Conservation (phyloP, 78 protist species). For the Polysphondylium violaceum region DNA sequence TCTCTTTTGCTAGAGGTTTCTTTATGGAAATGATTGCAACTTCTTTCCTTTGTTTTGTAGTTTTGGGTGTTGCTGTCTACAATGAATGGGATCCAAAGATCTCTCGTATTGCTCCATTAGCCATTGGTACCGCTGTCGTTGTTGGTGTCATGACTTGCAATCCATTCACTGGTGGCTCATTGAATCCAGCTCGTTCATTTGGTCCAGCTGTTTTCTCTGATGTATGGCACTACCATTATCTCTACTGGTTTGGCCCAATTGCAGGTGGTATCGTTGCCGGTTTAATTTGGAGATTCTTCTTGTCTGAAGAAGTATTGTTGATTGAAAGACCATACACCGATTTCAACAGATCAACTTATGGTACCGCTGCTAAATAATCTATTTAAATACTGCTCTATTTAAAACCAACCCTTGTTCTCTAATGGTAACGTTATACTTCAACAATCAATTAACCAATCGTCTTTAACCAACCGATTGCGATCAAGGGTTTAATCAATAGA, state of each 20-base stretch:
- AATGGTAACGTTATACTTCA: too few species aligned
- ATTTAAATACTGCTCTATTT: too few species aligned
- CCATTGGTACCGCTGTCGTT: slow-evolving; percentile 79
- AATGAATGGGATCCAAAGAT: slow-evolving; percentile 63
- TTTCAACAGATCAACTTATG: slow-evolving; percentile 36
- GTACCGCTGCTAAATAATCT: slow-evolving; percentile 27
- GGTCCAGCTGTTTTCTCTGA: slow-evolving; percentile 74
- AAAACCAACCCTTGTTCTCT: too few species aligned
- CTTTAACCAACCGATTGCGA: too few species aligned
- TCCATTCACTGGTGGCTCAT: slow-evolving; percentile 85
- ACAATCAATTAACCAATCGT: too few species aligned
- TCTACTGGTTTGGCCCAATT: slow-evolving; percentile 67
- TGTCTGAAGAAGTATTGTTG: slow-evolving; percentile 42
- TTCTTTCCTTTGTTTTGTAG: slow-evolving; percentile 37
- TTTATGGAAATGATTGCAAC: slow-evolving; percentile 66
- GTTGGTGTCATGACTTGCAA: slow-evolving; percentile 52
- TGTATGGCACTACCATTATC: slow-evolving; percentile 35
- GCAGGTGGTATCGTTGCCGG: slow-evolving; percentile 66
- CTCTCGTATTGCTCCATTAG: slow-evolving; percentile 73
- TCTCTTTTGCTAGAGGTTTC: slow-evolving; percentile 58
- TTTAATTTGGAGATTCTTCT: slow-evolving; percentile 62
- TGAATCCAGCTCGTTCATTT: slow-evolving; percentile 88
- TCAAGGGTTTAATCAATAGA: too few species aligned
- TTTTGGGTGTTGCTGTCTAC: slow-evolving; percentile 65
- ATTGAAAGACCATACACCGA: slow-evolving; percentile 76